Evolutionary conservation across 106 monocot genomes (phyloP), one percentile per base, ranked within the genome.

Genomic region (Cymbidium sinense): DNA sequence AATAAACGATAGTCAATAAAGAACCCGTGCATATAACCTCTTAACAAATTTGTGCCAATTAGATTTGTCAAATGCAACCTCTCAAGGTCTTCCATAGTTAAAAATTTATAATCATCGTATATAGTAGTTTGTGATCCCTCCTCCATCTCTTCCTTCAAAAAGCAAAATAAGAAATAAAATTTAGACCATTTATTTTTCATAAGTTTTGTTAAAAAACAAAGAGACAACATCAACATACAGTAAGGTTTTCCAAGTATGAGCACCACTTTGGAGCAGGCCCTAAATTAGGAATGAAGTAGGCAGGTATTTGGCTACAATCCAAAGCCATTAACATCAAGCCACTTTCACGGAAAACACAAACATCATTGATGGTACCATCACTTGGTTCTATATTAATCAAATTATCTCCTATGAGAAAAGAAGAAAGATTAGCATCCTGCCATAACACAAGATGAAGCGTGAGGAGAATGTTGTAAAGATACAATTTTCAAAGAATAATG

Each of bases 241-340:
- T 94, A 39, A 90, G 72, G 65, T 88, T 90, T 75, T 98, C 96
- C 70, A 98, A 89, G 62, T 90, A 79, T 51, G 94, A 85, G 73
- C 88, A 91, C 96, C 96, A 98, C 79, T 92, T 98, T 3, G 96
- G 94, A 34, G 96, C 96, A 79, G 94, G 91, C 30, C 96, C 96
- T 41, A 98, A 77, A 69, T 86, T 85, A 82, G 96, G 96, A 70
- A 98, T 79, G 47, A 94, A 98, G 81, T 90, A 90, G 18, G 94
- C 88, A 73, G 96, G 87, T 69, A 98, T 98, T 75, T 91, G 91
- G 58, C 94, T 87, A 51, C 83, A 64, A 76, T 98, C 96, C 18
- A 94, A 84, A 75, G 91, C 93, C 79, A 94, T 58, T 52, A 98
- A 81, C 85, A 98, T 81, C 82, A 98, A 90, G 41, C 96, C 96